phyloP scores from a whole-genome alignment of 2,329 filamentous ascomycete species.

The Fusarium avenaceum region DNA sequence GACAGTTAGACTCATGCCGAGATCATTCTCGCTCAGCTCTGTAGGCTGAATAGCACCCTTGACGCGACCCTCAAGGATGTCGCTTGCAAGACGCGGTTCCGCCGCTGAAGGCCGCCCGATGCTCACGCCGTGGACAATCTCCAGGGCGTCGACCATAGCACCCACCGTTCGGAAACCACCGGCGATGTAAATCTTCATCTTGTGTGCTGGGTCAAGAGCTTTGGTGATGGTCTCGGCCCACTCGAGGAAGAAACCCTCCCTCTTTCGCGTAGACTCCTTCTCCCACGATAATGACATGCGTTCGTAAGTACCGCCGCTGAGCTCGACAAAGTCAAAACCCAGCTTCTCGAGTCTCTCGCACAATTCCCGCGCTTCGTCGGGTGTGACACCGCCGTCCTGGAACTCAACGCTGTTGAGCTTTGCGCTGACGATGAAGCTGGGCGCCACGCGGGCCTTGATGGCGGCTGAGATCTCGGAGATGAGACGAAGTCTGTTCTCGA shows the following conservation, averaged over 20 bases:
- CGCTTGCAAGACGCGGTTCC: conserved; percentile 52
- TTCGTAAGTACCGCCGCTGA: conserved; percentile 72
- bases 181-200: conserved; percentile 69
- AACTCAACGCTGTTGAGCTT: conserved; percentile 71
- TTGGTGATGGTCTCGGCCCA: conserved; percentile 67
- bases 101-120: conserved; percentile 58
- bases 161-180: conserved; percentile 68
- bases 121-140: conserved; percentile 70
- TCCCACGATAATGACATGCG: conserved; percentile 62
- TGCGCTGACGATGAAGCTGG: conserved; percentile 62
- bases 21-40: conserved; percentile 32
- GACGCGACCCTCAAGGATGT: conserved; percentile 47
- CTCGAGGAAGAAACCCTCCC: conserved; percentile 71
- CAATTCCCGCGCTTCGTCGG: conserved; percentile 64
- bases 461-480: conserved; percentile 58
- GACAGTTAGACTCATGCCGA: conserved; percentile 12
- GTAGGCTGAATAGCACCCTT: conserved; percentile 35
- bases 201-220: conserved; percentile 49
- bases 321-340: conserved; percentile 69
- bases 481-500: conserved; percentile 61
- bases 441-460: conserved; percentile 50
- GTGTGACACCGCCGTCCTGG: conserved; percentile 64
- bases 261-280: conserved; percentile 66
- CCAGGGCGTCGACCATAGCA: conserved; percentile 70
- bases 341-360: conserved; percentile 62